These are phyloP conservation scores for Entomortierella parvispora DNA, from an alignment of 192 early-diverging fungal genomes.

Conservation along the genomic window DNA sequence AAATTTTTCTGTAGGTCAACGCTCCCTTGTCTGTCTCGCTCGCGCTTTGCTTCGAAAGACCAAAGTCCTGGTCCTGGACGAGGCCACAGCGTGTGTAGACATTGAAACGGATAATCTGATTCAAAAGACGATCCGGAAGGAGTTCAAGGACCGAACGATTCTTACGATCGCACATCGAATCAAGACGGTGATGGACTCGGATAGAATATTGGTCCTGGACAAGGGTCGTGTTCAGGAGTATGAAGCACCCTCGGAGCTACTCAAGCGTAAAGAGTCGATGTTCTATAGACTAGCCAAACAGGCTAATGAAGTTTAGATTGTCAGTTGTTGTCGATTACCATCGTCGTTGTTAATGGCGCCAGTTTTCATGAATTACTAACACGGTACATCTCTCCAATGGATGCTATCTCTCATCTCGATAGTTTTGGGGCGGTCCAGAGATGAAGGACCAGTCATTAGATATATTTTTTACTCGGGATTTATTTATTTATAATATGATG, in stretches of 20 bases:
- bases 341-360: too few relatives aligned
- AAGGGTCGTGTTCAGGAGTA: constrained; percentile 72
- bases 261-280: constrained; percentile 17
- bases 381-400: too few relatives aligned
- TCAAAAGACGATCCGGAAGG: constrained; percentile 20
- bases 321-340: too few relatives aligned
- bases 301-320: constrained; percentile 1
- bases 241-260: constrained; percentile 66
- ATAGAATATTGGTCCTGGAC: constrained; percentile 82
- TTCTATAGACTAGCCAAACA: constrained; percentile 13
- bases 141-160: constrained; percentile 34
- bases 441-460: too few relatives aligned
- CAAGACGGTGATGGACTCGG: constrained; percentile 68
- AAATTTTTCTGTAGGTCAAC: constrained; percentile 59
- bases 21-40: constrained; percentile 71
- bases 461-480: too few relatives aligned
- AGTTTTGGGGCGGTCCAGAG: too few relatives aligned
- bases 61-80: constrained; percentile 70
- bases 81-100: constrained; percentile 76
- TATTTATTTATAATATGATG: too few relatives aligned
- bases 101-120: constrained; percentile 65
- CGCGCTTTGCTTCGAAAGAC: constrained; percentile 62
- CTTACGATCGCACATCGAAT: constrained; percentile 78
- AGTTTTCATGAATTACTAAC: too few relatives aligned
- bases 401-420: too few relatives aligned